phyloP scores from a whole-genome alignment of 2,329 filamentous ascomycete genomes.

The Venturia pyrina region DNA sequence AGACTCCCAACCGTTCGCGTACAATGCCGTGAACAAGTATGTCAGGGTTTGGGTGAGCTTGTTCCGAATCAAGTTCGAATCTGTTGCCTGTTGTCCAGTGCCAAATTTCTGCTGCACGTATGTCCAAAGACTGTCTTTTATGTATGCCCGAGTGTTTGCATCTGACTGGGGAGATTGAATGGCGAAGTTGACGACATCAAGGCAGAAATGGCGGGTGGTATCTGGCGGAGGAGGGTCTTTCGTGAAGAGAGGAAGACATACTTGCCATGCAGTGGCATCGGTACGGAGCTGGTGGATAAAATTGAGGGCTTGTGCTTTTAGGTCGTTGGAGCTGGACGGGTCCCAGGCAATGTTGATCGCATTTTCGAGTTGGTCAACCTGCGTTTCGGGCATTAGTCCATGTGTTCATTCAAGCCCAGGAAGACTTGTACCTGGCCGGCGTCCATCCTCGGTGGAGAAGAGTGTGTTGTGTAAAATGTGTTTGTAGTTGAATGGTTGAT shows the following conservation, averaged over 20 bases:
- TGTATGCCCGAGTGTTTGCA: slow-evolving; percentile 56
- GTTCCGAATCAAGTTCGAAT: slow-evolving; percentile 76
- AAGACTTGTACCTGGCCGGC: slow-evolving; percentile 9
- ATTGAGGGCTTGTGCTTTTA: slow-evolving; percentile 75
- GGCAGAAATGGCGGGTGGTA: slow-evolving; percentile 75
- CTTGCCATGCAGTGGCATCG: slow-evolving; percentile 81
- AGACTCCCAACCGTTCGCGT: slow-evolving; percentile 73
- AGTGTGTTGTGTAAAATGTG: not conserved
- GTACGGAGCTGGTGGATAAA: slow-evolving; percentile 68
- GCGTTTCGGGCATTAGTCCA: not conserved
- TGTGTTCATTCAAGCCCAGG: not conserved
- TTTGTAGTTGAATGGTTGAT: not conserved
- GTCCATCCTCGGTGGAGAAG: slow-evolving; percentile 5
- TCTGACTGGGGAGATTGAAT: slow-evolving; percentile 73
- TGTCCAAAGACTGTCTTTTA: slow-evolving; percentile 71
- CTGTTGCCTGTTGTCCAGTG: slow-evolving; percentile 46
- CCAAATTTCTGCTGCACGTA: slow-evolving; percentile 73
- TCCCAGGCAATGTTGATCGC: slow-evolving; percentile 92
- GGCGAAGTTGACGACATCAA: slow-evolving; percentile 90
- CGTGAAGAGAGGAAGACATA: slow-evolving; percentile 77
- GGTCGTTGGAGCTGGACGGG: slow-evolving; percentile 60
- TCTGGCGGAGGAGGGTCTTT: slow-evolving; percentile 67
- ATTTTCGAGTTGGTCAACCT: slow-evolving; percentile 62
- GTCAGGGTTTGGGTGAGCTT: slow-evolving; percentile 95
- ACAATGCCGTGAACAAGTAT: slow-evolving; percentile 81